These are phyloP conservation scores for Rhizodiscina lignyota DNA, from an alignment of 495 filamentous ascomycete species.

Conservation along the genomic window DNA sequence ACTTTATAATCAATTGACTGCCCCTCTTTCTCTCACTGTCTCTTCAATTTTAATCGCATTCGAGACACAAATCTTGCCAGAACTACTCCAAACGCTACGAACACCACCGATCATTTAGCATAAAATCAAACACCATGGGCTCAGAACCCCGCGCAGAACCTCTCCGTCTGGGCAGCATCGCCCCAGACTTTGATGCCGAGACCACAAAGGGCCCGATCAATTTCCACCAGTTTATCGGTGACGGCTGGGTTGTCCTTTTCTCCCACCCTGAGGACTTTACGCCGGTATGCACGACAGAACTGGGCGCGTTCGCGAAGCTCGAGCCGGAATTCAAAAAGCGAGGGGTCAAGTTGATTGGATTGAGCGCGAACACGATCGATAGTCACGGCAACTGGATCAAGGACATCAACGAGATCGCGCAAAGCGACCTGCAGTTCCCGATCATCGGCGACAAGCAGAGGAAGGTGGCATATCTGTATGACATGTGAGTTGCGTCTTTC, in stretches of 20 bases:
- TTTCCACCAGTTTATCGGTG: constrained; percentile 93
- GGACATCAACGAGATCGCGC: constrained; percentile 88
- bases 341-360: constrained; percentile 86
- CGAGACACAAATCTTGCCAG: no score
- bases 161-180: constrained; percentile 76
- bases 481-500: constrained; percentile 58
- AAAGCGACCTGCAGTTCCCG: constrained; percentile 70
- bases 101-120: no score
- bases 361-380: constrained; percentile 65
- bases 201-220: constrained; percentile 84
- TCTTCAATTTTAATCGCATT: no score
- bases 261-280: constrained; percentile 75
- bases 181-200: constrained; percentile 87
- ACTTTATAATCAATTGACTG: no score
- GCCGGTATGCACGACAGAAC: constrained; percentile 95
- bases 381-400: constrained; percentile 65
- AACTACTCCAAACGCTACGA: no score
- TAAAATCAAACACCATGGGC: constrained; percentile 10
- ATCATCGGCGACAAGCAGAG: constrained; percentile 96
- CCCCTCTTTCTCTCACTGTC: no score
- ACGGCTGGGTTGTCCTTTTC: constrained; percentile 92
- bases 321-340: constrained; percentile 93
- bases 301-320: constrained; percentile 91
- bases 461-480: constrained; percentile 79
- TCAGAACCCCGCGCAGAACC: constrained; percentile 17